These are phyloP conservation scores for Chenopodium berlandieri DNA, from an alignment of 148 eudicot species.

Conservation along the genomic window DNA sequence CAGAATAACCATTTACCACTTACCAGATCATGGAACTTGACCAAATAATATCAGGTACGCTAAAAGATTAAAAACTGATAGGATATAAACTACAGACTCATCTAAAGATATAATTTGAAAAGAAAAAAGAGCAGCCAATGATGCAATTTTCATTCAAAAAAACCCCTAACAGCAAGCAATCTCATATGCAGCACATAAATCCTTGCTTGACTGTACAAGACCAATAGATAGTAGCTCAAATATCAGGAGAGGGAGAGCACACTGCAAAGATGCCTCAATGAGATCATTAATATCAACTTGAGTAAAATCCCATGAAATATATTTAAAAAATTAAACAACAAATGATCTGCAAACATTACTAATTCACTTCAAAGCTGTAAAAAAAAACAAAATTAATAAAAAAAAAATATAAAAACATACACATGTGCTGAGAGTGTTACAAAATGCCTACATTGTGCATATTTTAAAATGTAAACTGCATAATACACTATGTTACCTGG, in stretches of 20 bases:
- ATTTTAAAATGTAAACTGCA: background rate
- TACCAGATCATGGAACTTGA: background rate
- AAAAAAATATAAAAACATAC: background rate
- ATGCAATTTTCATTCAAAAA: background rate
- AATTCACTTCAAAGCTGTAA: no score
- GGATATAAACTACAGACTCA: background rate
- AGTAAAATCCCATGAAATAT: background rate
- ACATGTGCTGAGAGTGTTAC: background rate
- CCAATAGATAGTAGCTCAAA: background rate
- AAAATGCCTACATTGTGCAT: background rate
- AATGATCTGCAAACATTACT: no score
- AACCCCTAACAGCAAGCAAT: background rate
- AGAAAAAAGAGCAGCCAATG: background rate
- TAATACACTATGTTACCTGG: no score
- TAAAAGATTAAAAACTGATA: no score
- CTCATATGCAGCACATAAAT: conserved; percentile 2
- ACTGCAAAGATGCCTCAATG: background rate
- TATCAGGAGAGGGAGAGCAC: background rate
- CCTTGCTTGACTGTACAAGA: background rate
- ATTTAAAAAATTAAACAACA: no score
- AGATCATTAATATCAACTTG: background rate
- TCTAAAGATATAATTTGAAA: background rate
- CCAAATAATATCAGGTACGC: background rate
- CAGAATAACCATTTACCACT: background rate
- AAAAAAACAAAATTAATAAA: no score